Evolutionary conservation across 2,329 filamentous ascomycete species (phyloP), one percentile per base, ranked within the genome.

Genomic region (Graphiopsis chlorocephala): DNA sequence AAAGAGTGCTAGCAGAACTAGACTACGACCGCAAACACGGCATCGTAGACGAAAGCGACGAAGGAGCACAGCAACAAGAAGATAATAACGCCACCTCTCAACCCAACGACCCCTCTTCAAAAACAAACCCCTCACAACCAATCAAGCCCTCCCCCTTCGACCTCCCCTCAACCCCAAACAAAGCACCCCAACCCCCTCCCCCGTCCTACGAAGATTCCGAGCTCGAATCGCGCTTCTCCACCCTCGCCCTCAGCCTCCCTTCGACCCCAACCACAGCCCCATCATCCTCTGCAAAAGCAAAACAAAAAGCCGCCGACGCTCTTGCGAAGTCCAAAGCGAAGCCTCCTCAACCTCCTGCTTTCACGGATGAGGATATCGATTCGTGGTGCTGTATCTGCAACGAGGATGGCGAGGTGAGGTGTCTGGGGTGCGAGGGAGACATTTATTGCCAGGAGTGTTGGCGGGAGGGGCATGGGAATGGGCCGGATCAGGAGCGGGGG

Each of bases 361-460:
- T 78, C 72, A 86, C 88, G 0, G 89, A 93, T 70, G 88, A 89
- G 35, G 90, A 94, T 70, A 83, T 89, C 67, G 87, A 89, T 48
- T 86, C 84, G 1, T 96, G 91, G 91, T 96, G 92, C 75, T 85
- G 88, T 33, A 92, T 95, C 11, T 96, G 92, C 74, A 86, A 90
- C 55, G 90, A 92, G 65, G 90, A 95, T 72, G 91, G 89, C 0
- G 87, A 86, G 3, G 78, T 95, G 29, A 83, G 83, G 64, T 96
- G 92, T 73, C 73, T 88, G 0, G 91, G 89, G 3, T 96, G 92
- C 71, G 87, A 83, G 61, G 81, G 80, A 1, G 85, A 93, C 68
- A 80, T 92, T 47, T 96, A 94, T 74, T 96, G 92, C 75, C 81
- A 83, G 25, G 80, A 85, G 17, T 96, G 92, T 79, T 96, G 92